These are phyloP conservation scores for Tulasnella sp. DNA, from an alignment of 768 basidiomycete species.

Conservation along the genomic window DNA sequence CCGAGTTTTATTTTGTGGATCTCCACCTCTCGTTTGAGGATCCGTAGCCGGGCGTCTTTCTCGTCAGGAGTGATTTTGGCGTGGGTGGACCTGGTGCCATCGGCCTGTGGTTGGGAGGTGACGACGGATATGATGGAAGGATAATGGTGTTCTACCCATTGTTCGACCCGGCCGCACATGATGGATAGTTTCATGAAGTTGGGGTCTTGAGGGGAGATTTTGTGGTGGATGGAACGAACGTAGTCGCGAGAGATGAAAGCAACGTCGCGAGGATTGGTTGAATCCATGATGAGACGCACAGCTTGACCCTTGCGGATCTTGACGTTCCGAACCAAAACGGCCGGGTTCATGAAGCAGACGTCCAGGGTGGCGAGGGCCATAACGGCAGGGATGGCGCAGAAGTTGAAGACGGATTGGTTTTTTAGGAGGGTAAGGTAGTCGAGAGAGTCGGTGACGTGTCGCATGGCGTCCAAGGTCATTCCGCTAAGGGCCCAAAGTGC, in stretches of 20 bases:
- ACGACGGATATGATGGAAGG: constrained; percentile 70
- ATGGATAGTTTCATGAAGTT: constrained; percentile 78
- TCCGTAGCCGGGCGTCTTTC: constrained; percentile 38
- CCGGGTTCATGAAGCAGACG: constrained; percentile 88
- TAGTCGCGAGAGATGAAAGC: constrained; percentile 82
- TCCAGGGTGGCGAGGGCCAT: constrained; percentile 96
- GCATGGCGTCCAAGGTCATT: constrained; percentile 83
- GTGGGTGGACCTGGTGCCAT: constrained; percentile 15
- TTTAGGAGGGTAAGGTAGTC: constrained; percentile 84
- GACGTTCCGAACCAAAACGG: constrained; percentile 80
- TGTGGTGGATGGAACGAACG: constrained; percentile 75
- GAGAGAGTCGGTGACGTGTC: constrained; percentile 78
- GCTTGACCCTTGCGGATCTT: constrained; percentile 94
- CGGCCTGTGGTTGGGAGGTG: constrained; percentile 23
- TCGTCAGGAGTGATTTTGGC: constrained; percentile 29
- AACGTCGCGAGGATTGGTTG: constrained; percentile 89
- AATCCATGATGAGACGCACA: constrained; percentile 78
- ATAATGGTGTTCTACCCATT: constrained; percentile 91
- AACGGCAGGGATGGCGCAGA: constrained; percentile 87
- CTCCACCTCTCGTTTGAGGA: constrained; percentile 32
- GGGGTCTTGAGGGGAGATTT: constrained; percentile 75
- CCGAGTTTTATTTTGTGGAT: constrained; percentile 31
- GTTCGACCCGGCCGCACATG: constrained; percentile 85
- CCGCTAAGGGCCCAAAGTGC: constrained; percentile 80
- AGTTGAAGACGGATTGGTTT: constrained; percentile 92